phyloP scores from a whole-genome alignment of 164 flowering plant species.

The Chimonanthus salicifolius region DNA sequence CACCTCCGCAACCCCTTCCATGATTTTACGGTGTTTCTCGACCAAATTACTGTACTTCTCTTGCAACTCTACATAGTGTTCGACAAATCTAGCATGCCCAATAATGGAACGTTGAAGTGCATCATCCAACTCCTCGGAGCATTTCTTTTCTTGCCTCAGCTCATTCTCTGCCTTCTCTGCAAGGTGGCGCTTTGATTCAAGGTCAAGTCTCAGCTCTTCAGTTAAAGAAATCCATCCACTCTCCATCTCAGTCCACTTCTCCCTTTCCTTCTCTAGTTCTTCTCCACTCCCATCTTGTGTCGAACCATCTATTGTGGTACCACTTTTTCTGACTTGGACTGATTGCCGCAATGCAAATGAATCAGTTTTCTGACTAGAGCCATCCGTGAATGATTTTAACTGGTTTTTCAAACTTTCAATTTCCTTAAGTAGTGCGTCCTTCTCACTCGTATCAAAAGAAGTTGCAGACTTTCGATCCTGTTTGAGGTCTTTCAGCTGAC shows the following conservation, averaged over 20 bases:
- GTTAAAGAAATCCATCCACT: constrained; percentile 96
- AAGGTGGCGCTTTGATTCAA: constrained; percentile 56
- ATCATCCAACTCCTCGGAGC: constrained; percentile 82
- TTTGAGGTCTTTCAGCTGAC: constrained; percentile 34
- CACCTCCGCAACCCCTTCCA: constrained; percentile 83
- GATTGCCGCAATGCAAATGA: constrained; percentile 41
- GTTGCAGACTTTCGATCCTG: constrained; percentile 19
- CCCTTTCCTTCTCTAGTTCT: constrained; percentile 74
- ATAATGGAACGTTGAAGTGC: constrained; percentile 72
- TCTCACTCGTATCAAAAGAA: constrained; percentile 46
- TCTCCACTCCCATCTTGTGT: constrained; percentile 25
- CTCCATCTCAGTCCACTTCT: constrained; percentile 92
- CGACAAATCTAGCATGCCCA: constrained; percentile 78
- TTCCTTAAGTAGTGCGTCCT: constrained; percentile 71
- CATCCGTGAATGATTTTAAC: constrained; percentile 37
- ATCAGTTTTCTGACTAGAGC: constrained; percentile 36
- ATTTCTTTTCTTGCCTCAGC: constrained; percentile 59
- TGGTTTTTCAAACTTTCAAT: constrained; percentile 54
- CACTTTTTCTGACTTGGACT: constrained; percentile 36
- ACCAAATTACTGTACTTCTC: constrained; percentile 72
- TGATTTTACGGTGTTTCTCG: constrained; percentile 56
- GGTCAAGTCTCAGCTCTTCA: constrained; percentile 78
- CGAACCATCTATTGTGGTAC: constrained; percentile 13
- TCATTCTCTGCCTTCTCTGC: constrained; percentile 78
- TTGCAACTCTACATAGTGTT: constrained; percentile 88